Evolutionary conservation across 2,329 filamentous ascomycete genomes (phyloP), one percentile per base, ranked within the genome.

Genomic region (Aspergillus cejpii): DNA sequence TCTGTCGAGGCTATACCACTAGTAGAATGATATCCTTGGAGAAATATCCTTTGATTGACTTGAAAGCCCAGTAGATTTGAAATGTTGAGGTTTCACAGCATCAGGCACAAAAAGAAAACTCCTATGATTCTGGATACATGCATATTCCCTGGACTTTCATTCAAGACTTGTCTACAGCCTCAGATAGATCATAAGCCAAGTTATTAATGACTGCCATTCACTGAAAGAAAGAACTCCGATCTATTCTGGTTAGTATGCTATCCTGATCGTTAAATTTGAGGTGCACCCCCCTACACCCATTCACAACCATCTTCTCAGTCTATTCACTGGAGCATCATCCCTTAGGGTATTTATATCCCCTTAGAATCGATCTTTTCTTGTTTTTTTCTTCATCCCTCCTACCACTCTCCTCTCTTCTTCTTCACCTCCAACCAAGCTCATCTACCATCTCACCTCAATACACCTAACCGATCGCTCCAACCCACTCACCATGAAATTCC

Each of bases 401-500:
- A 5, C 23, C 8, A 24, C 31, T 34, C 14, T 12, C 5, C n/a
- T 33, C 29, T 14, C 29, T 6, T 31, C 14, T 14, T 14, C 28
- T 33, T 8, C 31, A 34, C 4, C 31, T 34, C 0, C 31, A 17
- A 17, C 14, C 2, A 17, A 14, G 11, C 15, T 1, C n/a, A 19
- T 12, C 8, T 7, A 15, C 15, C 8, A 10, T 19, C 29, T 33
- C 15, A 11, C 5, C 8, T 6, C 11, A 14, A 11, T 11, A 3
- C 15, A 19, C 8, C 11, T 14, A 34, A 33, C 3, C 19, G 10
- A 21, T 15, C 10, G 34, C 28, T n/a, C n/a, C 15, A 33, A n/a
- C 4, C 17, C 5, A 14, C 19, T n/a, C 39, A 47, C 24, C 24
- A 51, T 51, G 48, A 43, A 51, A 19, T 38, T 46, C 15, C 4